phyloP scores from a whole-genome alignment of 352 stramenopile species.

The Pelagophyceae sp. region DNA sequence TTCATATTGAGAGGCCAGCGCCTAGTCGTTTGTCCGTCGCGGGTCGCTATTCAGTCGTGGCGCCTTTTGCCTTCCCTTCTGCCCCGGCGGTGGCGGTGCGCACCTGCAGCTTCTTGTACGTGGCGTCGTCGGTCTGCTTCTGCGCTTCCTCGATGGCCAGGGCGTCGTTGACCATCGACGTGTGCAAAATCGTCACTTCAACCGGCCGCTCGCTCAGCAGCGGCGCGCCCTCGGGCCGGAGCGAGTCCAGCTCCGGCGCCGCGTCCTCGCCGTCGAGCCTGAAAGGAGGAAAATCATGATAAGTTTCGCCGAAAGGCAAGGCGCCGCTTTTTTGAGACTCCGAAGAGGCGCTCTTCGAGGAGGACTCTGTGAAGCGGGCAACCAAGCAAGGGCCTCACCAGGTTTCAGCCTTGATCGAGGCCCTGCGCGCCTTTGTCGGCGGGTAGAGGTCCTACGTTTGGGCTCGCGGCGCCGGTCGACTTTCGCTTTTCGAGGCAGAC shows the following conservation, averaged over 20 bases:
- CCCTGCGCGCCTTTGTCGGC: not conserved
- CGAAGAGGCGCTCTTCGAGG: no score
- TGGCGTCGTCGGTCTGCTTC: slow-evolving; percentile 5
- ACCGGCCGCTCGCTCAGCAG: slow-evolving; percentile 7
- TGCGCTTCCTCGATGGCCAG: slow-evolving; percentile 16
- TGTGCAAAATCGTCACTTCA: slow-evolving; percentile 7
- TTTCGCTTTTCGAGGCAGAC: no score
- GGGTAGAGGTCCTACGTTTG: slow-evolving; percentile 26
- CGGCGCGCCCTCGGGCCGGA: not conserved
- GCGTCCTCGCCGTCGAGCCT: slow-evolving; percentile 22
- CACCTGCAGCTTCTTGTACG: not conserved
- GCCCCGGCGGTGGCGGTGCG: no score
- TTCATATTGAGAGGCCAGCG: slow-evolving; percentile 23
- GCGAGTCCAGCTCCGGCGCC: slow-evolving; percentile 2
- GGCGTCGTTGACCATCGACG: slow-evolving; percentile 15
- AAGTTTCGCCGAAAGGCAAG: no score
- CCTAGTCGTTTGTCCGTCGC: no score
- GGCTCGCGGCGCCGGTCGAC: no score
- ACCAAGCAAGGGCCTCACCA: no score
- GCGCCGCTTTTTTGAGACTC: no score
- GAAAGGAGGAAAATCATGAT: no score
- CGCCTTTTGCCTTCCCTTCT: no score
- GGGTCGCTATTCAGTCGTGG: no score
- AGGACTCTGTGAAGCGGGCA: no score
- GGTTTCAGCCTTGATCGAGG: not conserved